Evolutionary conservation across 805 yeast species (phyloP).

Genomic region (Tanozyma kutaoensis): DNA sequence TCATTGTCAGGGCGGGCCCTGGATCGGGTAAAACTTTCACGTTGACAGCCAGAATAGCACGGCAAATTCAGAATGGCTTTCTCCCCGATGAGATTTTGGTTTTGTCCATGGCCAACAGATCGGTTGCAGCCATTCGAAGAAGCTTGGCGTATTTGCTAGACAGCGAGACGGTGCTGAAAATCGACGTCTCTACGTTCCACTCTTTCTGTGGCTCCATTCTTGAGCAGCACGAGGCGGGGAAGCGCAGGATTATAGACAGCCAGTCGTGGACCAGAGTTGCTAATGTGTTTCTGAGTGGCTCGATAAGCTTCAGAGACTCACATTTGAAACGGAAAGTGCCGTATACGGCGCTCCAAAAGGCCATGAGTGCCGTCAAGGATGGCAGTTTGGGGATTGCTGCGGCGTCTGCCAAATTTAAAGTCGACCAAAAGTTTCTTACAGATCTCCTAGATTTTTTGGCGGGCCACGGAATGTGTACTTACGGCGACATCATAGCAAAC

Average conservation of each 20-base stretch:
- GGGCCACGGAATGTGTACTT: too few species aligned
- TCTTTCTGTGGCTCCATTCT: not conserved
- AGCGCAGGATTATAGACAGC: conserved; percentile 34
- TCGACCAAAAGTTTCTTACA: too few species aligned
- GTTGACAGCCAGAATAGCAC: conserved; percentile 18
- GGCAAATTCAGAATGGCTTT: not conserved
- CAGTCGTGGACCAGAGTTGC: conserved; percentile 32
- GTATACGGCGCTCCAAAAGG: conserved; percentile 10
- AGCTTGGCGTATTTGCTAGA: conserved; percentile 21
- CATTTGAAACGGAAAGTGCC: conserved; percentile 11
- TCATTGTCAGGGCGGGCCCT: conserved; percentile 55
- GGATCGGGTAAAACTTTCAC: conserved; percentile 66
- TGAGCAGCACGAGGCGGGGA: conserved; percentile 1
- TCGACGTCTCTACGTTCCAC: not conserved
- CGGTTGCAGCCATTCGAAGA: conserved; percentile 36
- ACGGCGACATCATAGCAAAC: too few species aligned
- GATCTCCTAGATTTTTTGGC: too few species aligned
- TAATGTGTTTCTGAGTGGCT: conserved; percentile 19
- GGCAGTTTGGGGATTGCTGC: too few species aligned
- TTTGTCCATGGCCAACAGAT: conserved; percentile 55
- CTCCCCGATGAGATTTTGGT: conserved; percentile 42
- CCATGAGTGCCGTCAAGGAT: too few species aligned
- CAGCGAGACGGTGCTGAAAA: conserved; percentile 4
- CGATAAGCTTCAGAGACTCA: conserved; percentile 13
- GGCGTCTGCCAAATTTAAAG: too few species aligned